A percentile compares a stretch with the other conserved stretches of the same genome.
phyloP scores from a whole-genome alignment of 1,284 basidiomycete genomes.

The Inonotus hispidus region DNA sequence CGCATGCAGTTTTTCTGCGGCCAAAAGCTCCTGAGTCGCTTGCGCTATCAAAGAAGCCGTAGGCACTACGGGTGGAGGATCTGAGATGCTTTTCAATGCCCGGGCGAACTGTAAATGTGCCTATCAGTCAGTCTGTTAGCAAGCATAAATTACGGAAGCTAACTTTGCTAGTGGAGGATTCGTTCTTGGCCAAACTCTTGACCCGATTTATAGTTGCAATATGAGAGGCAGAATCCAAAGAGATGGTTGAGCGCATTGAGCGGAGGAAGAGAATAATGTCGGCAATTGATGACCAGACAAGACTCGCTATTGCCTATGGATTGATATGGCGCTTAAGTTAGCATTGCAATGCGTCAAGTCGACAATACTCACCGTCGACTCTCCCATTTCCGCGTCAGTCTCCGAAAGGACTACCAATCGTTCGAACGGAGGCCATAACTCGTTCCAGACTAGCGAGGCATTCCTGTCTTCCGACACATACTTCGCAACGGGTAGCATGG shows the following conservation, averaged over 20 bases:
- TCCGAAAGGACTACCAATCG: conserved; percentile 45
- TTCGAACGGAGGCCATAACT: conserved; percentile 67
- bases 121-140: background rate
- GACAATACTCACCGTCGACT: conserved; percentile 31
- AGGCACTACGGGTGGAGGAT: conserved; percentile 40
- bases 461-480: conserved; percentile 26
- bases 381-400: conserved; percentile 38
- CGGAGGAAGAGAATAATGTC: conserved; percentile 61
- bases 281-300: conserved; percentile 54
- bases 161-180: conserved; percentile 47
- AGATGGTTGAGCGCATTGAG: conserved; percentile 47
- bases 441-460: conserved; percentile 57
- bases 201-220: conserved; percentile 45
- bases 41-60: conserved; percentile 45
- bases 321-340: background rate
- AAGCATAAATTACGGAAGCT: conserved; percentile 11
- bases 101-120: conserved; percentile 39
- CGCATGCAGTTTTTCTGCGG: conserved; percentile 56
- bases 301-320: conserved; percentile 47
- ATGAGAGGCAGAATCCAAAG: conserved; percentile 47
- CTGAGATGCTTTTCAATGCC: conserved; percentile 44
- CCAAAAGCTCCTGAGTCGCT: conserved; percentile 50
- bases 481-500: background rate
- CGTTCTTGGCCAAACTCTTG: conserved; percentile 39
- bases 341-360: background rate